Conservation (phyloP, 306 rosid genomes). For the Amphicarpaea edgeworthii region DNA sequence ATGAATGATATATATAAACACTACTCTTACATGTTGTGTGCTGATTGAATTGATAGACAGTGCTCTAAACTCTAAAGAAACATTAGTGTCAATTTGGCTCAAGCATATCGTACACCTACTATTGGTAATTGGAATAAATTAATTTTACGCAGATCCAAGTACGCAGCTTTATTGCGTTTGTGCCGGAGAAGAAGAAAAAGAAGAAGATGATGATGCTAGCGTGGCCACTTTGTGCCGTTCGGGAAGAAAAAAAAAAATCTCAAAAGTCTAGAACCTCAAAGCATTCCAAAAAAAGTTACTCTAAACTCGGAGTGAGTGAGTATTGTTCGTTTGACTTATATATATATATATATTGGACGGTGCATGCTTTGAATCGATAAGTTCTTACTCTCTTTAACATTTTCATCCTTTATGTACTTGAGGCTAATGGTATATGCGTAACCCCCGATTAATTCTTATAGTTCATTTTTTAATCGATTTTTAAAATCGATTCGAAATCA, state of each 20-base stretch:
- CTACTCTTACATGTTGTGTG: neutral
- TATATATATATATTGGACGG: no score
- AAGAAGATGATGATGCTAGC: constrained; percentile 7
- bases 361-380: no score
- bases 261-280: neutral
- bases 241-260: neutral
- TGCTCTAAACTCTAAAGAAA: neutral
- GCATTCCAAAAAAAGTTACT: constrained; percentile 29
- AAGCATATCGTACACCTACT: neutral
- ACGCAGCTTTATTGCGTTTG: constrained; percentile 10
- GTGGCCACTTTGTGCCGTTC: neutral
- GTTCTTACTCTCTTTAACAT: no score
- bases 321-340: constrained; percentile 15
- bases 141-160: neutral
- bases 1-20: no score
- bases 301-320: neutral
- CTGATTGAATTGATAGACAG: neutral
- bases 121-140: neutral
- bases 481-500: no score
- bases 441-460: no score
- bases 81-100: neutral
- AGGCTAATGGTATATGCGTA: no score
- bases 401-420: no score
- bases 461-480: no score
- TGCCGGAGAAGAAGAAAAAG: constrained; percentile 24